A percentile compares a stretch with the other conserved stretches of the same genome.
Conservation (phyloP, 106 monocot genomes). For the Chionographis japonica region DNA sequence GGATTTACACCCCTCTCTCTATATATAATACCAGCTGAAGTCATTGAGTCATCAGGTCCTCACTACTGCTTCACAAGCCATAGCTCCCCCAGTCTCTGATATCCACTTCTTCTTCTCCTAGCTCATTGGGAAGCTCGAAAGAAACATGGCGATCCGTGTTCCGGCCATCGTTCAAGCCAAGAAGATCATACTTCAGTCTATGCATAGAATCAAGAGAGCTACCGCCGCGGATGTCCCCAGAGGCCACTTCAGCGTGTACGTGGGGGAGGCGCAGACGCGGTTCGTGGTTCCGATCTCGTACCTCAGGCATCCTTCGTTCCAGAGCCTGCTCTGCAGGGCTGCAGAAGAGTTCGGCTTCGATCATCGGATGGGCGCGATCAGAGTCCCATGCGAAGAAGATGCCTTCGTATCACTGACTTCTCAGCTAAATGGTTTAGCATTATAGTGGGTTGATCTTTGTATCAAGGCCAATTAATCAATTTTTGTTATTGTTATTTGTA, state of each 20-base stretch:
- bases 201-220: constrained; percentile 7
- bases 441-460: no score
- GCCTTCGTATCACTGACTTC: constrained; percentile 17
- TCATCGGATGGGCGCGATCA: constrained; percentile 21
- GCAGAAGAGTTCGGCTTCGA: constrained; percentile 36
- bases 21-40: no score
- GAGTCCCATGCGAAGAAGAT: constrained; percentile 33
- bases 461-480: no score
- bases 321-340: constrained; percentile 17
- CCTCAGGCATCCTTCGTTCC: constrained; percentile 34
- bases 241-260: constrained; percentile 33
- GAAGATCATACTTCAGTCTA: constrained; percentile 9
- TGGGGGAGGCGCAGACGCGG: constrained; percentile 19
- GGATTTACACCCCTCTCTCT: no score
- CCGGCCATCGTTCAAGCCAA: constrained; percentile 8
- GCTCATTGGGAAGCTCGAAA: no score
- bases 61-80: no score
- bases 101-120: no score
- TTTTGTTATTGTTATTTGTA: no score
- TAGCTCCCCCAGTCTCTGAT: no score
- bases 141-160: constrained; percentile 6
- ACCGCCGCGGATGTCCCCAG: constrained; percentile 16
- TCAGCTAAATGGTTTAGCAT: constrained; percentile 2
- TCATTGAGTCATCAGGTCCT: no score
- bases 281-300: constrained; percentile 39